Base-by-base conservation (phyloP, 768 basidiomycete species). In the Cystofilobasidium capitatum region DNA sequence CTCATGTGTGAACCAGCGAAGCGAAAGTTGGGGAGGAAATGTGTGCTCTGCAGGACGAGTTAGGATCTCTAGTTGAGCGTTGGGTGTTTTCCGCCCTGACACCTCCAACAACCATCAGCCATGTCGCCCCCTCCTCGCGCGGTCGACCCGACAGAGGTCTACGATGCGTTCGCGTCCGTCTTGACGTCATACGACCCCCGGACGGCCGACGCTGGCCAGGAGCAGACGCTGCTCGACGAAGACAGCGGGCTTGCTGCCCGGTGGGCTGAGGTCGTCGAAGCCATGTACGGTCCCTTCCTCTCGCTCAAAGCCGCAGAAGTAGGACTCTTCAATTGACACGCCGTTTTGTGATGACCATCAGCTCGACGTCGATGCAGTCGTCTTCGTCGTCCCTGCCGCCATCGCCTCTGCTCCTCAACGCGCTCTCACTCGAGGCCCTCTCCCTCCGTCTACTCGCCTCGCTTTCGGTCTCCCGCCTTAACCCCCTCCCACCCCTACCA, bases 391-490 rank as follows among this genome's bases (percentile, higher is more conserved):
- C 54, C 0, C 59, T 55, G 33, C 33, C 42, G 12, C 16, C 59
- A 6, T 62, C 66, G 12, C 22, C 55, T 7, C 5, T 31, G 3
- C 44, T 22, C 31, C 10, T 33, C 33, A 31, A 36, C 16, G 62
- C 60, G 31, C 59, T 39, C 64, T 61, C 29, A n/a, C 49, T 51
- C 36, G 35, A 24, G 22, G 2, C 17, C 26, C 31, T 45, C 17
- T 33, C 62, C 31, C 36, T 55, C 65, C 20, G 36, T 12, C 10
- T 31, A 16, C 58, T 62, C 31, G 42, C 51, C 20, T 58, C 36
- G 47, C 29, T 45, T 29, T 54, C 33, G 14, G 49, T 16, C 20
- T 33, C 42, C 36, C 83, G 88, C 54, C 88, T 87, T 79, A 85
- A 83, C 0, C 82, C 84, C 49, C 75, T 79, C n/a, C 76, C 79